Percentiles rank a stretch among this genome's conserved stretches.
Evolutionary conservation across 257 asterid species (phyloP).

Genomic region (Scutellaria galericulata): DNA sequence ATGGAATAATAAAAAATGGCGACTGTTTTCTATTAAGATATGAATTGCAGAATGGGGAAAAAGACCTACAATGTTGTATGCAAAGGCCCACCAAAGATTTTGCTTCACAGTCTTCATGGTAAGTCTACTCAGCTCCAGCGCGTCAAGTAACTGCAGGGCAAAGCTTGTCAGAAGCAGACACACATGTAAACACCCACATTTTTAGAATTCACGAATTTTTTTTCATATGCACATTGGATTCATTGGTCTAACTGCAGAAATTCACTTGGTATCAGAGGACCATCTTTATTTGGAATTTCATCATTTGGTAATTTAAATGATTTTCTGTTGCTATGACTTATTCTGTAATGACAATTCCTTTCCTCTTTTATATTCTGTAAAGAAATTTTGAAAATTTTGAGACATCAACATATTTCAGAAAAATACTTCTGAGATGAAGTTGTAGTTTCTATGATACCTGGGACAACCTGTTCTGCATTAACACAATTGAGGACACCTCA

Average conservation of each 20-base stretch:
- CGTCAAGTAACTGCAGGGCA: conserved; percentile 81
- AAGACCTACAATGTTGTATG: conserved; percentile 87
- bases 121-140: conserved; percentile 92
- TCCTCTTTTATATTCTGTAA: too few species aligned
- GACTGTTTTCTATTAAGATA: background rate
- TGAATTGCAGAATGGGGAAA: conserved; percentile 24
- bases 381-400: conserved; percentile 11
- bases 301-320: too few species aligned
- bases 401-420: conserved; percentile 3
- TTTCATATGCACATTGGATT: conserved; percentile 20
- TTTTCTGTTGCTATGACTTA: background rate
- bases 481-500: conserved; percentile 94
- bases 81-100: conserved; percentile 99
- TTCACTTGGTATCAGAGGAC: conserved; percentile 17
- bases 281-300: background rate
- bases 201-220: background rate
- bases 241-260: background rate
- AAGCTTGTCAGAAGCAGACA: conserved; percentile 25
- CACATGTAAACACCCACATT: background rate
- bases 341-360: background rate
- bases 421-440: conserved; percentile 25
- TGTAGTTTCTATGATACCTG: conserved; percentile 59
- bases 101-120: conserved; percentile 98
- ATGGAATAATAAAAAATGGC: background rate
- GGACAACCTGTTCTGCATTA: conserved; percentile 89